Evolutionary conservation across 2,329 filamentous ascomycete genomes (phyloP), one percentile per base, ranked within the genome.

Genomic region (Fusarium citri): DNA sequence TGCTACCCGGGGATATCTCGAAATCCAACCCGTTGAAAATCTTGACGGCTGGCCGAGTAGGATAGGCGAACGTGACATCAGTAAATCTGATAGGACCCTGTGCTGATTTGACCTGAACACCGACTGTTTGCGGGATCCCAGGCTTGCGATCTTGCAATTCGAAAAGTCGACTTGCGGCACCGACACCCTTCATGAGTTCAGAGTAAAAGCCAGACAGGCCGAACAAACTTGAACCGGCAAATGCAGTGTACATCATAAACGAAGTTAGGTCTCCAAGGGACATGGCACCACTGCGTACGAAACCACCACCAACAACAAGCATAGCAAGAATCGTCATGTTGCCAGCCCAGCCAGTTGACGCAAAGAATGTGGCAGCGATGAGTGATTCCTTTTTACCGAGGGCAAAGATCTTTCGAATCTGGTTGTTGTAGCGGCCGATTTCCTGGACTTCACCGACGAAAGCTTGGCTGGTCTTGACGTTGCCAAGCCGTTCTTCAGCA

Each of bases 181-280:
- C 96, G 6, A 97, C 95, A 43, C 97, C 97, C 80, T 99, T 99
- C 96, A 99, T 99, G 66, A 99, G 86, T 78, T 99, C 96, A 0
- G 94, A 97, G 81, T 98, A 99, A 82, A 99, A 99, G 59, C 93
- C 94, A 6, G 94, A 97, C 3, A 99, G 85, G 6, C 96, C 96
- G 73, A 98, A 97, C 69, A 99, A 88, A 80, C 93, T 97, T 50
- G 93, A 96, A 5, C 89, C 89, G 9, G 89, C 88, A 79, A 90
- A 98, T 6, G 93, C 95, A 5, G 94, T 97, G 80, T 98, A 99
- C 95, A 99, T 98, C 83, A 99, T 88, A 81, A 99, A 99, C 0
- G 94, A 97, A 2, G 96, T 97, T 45, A 99, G 83, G 71, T 99
- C 95, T 73, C 96, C 96, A 49, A 98, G 90, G 10, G 89, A 93